Evolutionary conservation across 2,329 filamentous ascomycete species (phyloP), one percentile per base, ranked within the genome.

Genomic region (Colletotrichum sublineola): DNA sequence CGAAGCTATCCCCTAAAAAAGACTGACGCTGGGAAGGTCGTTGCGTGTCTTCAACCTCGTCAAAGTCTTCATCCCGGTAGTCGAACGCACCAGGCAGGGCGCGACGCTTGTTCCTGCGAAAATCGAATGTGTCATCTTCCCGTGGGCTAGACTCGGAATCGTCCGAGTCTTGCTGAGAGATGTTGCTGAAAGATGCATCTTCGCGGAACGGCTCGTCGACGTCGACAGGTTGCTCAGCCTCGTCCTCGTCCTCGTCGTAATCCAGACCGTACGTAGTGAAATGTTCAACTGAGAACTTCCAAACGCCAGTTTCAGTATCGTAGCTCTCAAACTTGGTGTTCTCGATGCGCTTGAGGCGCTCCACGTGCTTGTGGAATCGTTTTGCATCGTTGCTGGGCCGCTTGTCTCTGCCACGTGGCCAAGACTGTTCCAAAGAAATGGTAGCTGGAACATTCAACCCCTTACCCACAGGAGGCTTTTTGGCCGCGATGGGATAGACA

Each of bases 241-340:
- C 90, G 9, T 86, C 86, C 58, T 92, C 87, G 63, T 93, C 92
- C 38, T 94, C 92, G 56, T 95, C 93, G 52, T 93, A 94, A 75
- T 96, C 93, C 66, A 98, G 87, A 52, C 93, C 95, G 79, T 99
- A 99, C 1, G 95, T 97, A 1, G 96, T 98, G 81, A 97, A 99
- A 81, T 99, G 96, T 78, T 96, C 91, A n/a, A 99, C 96, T 12
- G 87, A 91, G 84, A 99, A 99, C 18, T 90, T 89, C 97, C 97
- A 99, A 58, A 93, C 89, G 64, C 96, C 96, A 64, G 91, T 95
- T 1, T 94, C 87, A 69, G 87, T 86, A 75, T 97, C 89, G 81
- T 98, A 99, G 77, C 88, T 87, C 77, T 95, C 86, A 77, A 97
- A 98, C 5, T 90, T 90, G 0, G 96, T 98, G 80, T 94, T 92